Conservation (phyloP, 805 yeast species). For the Saccharomycopsis malanga region DNA sequence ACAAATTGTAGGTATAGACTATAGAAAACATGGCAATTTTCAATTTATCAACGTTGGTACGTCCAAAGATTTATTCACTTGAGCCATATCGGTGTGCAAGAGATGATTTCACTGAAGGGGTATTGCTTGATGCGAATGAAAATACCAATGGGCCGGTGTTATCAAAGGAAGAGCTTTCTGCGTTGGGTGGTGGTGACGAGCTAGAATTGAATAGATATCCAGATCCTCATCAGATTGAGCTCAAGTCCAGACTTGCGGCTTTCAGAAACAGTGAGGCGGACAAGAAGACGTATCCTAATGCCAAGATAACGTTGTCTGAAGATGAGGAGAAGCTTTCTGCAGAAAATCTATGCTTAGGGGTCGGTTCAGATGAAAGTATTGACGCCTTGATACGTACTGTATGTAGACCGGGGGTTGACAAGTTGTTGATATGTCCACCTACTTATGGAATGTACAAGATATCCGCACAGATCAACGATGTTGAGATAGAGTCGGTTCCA, state of each 20-base stretch:
- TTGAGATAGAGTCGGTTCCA: constrained; percentile 68
- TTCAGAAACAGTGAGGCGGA: constrained; percentile 53
- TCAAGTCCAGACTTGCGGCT: constrained; percentile 64
- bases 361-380: constrained; percentile 94
- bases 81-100: constrained; percentile 96
- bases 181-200: neutral
- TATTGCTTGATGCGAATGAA: constrained; percentile 91
- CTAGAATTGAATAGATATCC: constrained; percentile 81
- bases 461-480: constrained; percentile 85
- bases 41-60: constrained; percentile 39
- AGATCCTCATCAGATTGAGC: constrained; percentile 83
- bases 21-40: constrained; percentile 18
- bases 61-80: constrained; percentile 77
- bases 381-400: constrained; percentile 82
- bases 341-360: constrained; percentile 83
- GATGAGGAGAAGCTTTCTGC: constrained; percentile 36
- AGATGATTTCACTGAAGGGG: constrained; percentile 87
- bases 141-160: constrained; percentile 89
- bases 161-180: constrained; percentile 18
- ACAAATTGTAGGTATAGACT: too few species aligned
- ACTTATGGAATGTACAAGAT: constrained; percentile 97
- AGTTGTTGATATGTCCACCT: constrained; percentile 83
- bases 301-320: constrained; percentile 24
- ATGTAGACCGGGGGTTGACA: constrained; percentile 77
- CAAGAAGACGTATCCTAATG: neutral